Base-by-base conservation (phyloP, 2,329 filamentous ascomycete genomes). In the Xylariaceae sp. region DNA sequence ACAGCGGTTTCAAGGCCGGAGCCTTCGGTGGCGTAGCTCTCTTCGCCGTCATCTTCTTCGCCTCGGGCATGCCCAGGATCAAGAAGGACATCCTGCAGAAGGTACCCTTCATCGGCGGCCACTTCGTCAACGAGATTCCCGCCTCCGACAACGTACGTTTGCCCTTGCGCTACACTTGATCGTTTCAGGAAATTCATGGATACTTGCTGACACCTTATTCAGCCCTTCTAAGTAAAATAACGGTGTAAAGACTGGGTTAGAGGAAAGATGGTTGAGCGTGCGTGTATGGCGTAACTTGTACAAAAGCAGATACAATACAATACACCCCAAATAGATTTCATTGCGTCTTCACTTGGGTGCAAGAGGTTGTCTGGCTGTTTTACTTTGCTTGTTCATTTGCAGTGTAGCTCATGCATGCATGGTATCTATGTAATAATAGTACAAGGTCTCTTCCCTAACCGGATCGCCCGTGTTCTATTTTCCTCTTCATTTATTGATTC, bases 61-160 rank as follows among this genome's bases (percentile, higher is more conserved):
- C 78, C 57, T 83, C 81, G 38, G 82, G 82, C 58, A 77, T 86
- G 43, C 83, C 83, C 57, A 75, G 74, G 66, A 71, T 86, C 57
- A 72, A 81, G 67, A 65, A 64, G 42, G 83, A 86, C 61, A 72
- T 86, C 56, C 75, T 86, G 18, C 55, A 83, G 78, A 79, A 81
- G 67, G 55, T 85, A 17, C 82, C 82, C 57, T 53, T 80, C 58
- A 56, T 84, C 52, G 74, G 75, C 56, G 54, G 61, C 43, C 70
- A 73, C 68, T 85, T 75, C 66, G 60, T 73, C 60, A 75, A 77
- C 66, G 71, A 81, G 63, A 60, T 80, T 58, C 75, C 79, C 59
- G 71, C 81, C 52, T 78, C 81, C 52, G 82, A 85, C 71, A 84
- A 83, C 71, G 81, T 85, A 61, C 72, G 80, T n/a, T n/a, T n/a